Base-by-base conservation (phyloP, 2,329 filamentous ascomycete genomes). In the Aspergillus novoparasiticus region DNA sequence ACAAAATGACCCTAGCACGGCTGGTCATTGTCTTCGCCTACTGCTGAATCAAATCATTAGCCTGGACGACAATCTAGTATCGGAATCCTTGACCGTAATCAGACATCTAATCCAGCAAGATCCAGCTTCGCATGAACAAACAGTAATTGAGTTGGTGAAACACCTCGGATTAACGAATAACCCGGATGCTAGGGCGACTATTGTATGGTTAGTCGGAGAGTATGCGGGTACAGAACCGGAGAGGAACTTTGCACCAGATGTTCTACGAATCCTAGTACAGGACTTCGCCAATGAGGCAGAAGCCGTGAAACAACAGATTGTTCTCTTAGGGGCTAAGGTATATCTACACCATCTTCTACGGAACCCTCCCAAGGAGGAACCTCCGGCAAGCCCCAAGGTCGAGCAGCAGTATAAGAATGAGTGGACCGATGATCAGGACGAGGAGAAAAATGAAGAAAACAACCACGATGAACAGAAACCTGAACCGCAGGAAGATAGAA, bases 161-260 rank as follows among this genome's bases (percentile, higher is more conserved):
- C 94, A 97, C 65, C 86, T 99, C 2, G 95, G 97, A 73, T 91
- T 90, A 4, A 92, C 93, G 1, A 92, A 91, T 0, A 94, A 95
- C 65, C 89, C 95, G 1, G 90, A 93, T 64, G 95, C 95, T 4
- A 86, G 95, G 68, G 95, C 95, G 3, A 97, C 92, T 57, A 97
- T 99, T 66, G 91, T 99, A 70, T 99, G 95, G 95, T 87, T 99
- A 0, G 94, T 98, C 0, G 95, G 95, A 53, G 95, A 99, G 77
- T 98, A 96, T 71, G 88, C 94, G 0, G 92, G 93, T 0, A 78
- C 90, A 3, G 88, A 93, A 61, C 86, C 89, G 11, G 89, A 94
- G 64, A 89, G 95, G 74, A 96, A 96, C 71, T 94, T 99, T 65
- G 95, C 95, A 0, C 89, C 94, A 0, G 95, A 99, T 72, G 93